These are phyloP conservation scores for Medicago lupulina DNA, from an alignment of 306 rosid genomes.

Conservation along the genomic window DNA sequence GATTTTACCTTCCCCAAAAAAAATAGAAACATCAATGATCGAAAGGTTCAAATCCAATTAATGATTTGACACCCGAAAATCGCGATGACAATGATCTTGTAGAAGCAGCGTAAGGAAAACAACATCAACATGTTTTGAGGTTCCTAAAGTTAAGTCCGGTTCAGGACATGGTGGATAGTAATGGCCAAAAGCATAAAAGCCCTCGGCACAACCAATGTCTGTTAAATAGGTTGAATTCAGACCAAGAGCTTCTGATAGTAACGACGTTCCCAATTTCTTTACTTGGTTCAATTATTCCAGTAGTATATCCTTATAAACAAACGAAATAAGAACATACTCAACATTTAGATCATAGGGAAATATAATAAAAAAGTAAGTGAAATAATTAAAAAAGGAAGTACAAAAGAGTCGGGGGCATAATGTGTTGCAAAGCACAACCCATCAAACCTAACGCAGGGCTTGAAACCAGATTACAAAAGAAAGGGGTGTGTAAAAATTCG, in stretches of 20 bases:
- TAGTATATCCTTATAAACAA: conserved; percentile 37
- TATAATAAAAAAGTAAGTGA: too few species aligned
- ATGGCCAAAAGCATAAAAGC: conserved; percentile 35
- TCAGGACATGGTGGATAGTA: conserved; percentile 51
- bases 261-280: conserved; percentile 40
- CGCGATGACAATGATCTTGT: conserved; percentile 61
- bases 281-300: conserved; percentile 48
- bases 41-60: too few species aligned
- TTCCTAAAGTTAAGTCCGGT: conserved; percentile 53
- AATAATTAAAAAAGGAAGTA: too few species aligned
- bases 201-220: conserved; percentile 47
- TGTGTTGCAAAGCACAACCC: too few species aligned
- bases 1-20: too few species aligned
- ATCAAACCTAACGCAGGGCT: too few species aligned
- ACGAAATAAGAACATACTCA: background rate
- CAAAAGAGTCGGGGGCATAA: too few species aligned
- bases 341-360: too few species aligned
- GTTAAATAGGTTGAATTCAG: conserved; percentile 38
- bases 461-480: too few species aligned
- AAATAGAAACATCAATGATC: too few species aligned
- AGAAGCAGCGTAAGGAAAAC: conserved; percentile 57
- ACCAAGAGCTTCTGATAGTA: conserved; percentile 52
- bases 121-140: conserved; percentile 45
- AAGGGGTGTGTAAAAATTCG: too few species aligned
- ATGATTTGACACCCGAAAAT: too few species aligned